These are phyloP conservation scores for Phycomyces nitens DNA, from an alignment of 192 early-diverging fungal genomes.

Conservation along the genomic window DNA sequence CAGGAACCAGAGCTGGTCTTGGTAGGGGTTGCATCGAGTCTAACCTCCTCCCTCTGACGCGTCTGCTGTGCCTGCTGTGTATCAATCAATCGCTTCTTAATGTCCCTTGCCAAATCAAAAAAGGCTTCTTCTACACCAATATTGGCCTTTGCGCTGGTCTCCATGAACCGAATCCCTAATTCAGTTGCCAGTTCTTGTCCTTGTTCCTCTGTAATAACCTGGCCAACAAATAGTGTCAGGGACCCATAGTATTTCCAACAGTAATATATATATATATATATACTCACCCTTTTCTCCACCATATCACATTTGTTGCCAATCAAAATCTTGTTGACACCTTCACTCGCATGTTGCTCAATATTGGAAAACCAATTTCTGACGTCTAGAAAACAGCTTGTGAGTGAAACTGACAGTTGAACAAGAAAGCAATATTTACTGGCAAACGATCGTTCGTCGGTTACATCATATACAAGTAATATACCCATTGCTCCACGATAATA, in stretches of 20 bases:
- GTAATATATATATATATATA: too few species aligned
- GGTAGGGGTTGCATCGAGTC: slow-evolving; percentile 21
- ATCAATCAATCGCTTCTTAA: slow-evolving; percentile 98
- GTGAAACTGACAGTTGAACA: too few species aligned
- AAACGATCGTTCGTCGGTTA: slow-evolving; percentile 97
- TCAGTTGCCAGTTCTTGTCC: slow-evolving; percentile 92
- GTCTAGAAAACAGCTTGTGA: too few species aligned
- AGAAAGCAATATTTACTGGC: slow-evolving; percentile 65
- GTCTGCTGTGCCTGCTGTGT: slow-evolving; percentile 55
- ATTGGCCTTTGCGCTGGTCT: slow-evolving; percentile 98
- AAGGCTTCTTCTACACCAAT: slow-evolving; percentile 97
- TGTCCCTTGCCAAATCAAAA: slow-evolving; percentile 88
- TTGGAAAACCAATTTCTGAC: slow-evolving; percentile 99
- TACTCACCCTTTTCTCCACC: slow-evolving; percentile 72
- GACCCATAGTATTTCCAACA: too few species aligned
- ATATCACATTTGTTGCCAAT: slow-evolving; percentile 99
- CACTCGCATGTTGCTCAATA: slow-evolving; percentile 98
- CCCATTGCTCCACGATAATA: slow-evolving; percentile 99
- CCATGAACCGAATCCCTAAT: slow-evolving; percentile 92
- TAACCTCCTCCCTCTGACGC: slow-evolving; percentile 31
- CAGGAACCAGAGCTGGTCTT: background rate
- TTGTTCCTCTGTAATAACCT: slow-evolving; percentile 88
- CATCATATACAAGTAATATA: slow-evolving; percentile 96
- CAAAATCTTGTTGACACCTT: slow-evolving; percentile 97
- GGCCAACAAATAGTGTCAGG: too few species aligned